A percentile compares a stretch with the other conserved stretches of the same genome.
phyloP scores from a whole-genome alignment of 345 rosid species.

The Syzygium aromaticum region DNA sequence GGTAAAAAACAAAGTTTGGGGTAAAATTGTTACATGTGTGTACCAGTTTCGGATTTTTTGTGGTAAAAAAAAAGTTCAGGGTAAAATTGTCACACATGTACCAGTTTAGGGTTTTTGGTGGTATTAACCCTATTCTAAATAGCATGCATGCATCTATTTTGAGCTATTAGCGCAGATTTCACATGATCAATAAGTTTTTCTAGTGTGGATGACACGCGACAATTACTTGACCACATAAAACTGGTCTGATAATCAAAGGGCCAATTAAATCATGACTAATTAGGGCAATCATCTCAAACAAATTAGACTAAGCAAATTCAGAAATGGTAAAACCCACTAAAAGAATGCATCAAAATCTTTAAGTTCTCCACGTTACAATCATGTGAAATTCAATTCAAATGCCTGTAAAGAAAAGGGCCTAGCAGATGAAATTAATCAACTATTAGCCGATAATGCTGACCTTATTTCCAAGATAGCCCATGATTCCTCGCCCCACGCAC shows the following conservation, averaged over 20 bases:
- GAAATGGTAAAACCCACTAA: neutral
- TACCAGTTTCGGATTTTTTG: too few species aligned
- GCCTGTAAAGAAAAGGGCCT: neutral
- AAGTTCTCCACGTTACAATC: neutral
- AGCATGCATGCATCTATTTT: neutral
- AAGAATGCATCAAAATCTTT: neutral
- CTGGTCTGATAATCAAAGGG: neutral
- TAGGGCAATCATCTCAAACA: neutral
- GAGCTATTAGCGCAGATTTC: neutral
- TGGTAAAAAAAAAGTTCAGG: too few species aligned
- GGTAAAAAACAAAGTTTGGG: too few species aligned
- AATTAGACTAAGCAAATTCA: neutral
- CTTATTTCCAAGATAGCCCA: constrained; percentile 98
- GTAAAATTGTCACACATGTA: too few species aligned
- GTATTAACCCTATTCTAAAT: too few species aligned
- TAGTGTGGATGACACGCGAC: neutral
- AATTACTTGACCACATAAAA: neutral
- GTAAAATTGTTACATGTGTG: too few species aligned
- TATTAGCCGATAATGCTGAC: constrained; percentile 14
- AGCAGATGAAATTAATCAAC: neutral
- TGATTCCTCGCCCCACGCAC: constrained; percentile 86
- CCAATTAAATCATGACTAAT: neutral
- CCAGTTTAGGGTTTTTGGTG: too few species aligned
- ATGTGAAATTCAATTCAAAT: neutral
- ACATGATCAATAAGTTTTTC: neutral